Evolutionary conservation across 1,139 yeast species (phyloP).

Genomic region (Magnusiomyces ingens): DNA sequence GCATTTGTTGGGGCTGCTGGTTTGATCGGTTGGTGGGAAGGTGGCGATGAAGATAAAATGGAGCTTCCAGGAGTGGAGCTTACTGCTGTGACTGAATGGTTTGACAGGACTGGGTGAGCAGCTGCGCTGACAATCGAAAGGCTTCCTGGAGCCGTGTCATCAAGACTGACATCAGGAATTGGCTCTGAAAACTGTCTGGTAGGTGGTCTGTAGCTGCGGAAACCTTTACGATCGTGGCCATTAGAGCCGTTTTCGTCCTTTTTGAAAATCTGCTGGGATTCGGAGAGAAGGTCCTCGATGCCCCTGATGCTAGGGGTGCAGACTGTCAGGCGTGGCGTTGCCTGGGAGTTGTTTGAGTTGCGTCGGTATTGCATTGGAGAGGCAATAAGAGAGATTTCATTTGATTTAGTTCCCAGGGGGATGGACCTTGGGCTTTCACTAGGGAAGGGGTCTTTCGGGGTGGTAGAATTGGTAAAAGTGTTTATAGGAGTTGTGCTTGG

Average conservation of each 20-base stretch:
- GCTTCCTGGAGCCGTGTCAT: constrained; percentile 2
- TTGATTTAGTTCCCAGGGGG: background rate
- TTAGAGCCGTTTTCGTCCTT: background rate
- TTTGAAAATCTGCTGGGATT: constrained; percentile 20
- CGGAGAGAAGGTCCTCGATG: constrained; percentile 18
- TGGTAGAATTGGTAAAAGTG: background rate
- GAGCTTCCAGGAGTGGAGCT: background rate
- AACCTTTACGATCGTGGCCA: too few relatives aligned
- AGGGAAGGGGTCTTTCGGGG: background rate
- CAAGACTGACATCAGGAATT: background rate
- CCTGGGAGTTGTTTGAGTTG: background rate
- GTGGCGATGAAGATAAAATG: background rate
- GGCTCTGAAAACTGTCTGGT: background rate
- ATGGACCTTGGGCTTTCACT: background rate
- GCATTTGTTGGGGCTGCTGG: constrained; percentile 3
- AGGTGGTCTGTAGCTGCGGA: background rate
- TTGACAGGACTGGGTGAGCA: too few relatives aligned
- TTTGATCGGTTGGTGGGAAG: constrained; percentile 3
- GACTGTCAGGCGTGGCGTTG: constrained; percentile 1
- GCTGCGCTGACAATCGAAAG: too few relatives aligned
- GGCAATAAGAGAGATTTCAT: constrained; percentile 1
- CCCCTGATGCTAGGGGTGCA: constrained; percentile 18
- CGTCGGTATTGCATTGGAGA: background rate
- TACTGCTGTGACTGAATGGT: constrained; percentile 9
- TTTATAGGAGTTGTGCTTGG: background rate